A percentile compares a stretch with the other conserved stretches of the same genome.
phyloP scores from a whole-genome alignment of 257 asterid genomes.

The Solanum medicagineum region DNA sequence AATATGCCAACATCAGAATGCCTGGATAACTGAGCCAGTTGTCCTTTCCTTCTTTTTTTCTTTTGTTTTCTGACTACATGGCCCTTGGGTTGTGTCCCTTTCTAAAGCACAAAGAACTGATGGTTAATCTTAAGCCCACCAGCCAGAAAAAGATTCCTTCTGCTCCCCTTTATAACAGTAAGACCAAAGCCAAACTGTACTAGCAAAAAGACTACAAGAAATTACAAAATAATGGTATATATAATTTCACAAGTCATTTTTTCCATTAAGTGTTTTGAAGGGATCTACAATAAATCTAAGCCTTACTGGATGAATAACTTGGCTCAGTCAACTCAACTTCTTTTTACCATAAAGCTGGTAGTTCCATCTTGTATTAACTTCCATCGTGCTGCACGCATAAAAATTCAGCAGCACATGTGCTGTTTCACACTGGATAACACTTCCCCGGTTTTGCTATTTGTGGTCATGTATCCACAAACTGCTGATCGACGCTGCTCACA shows the following conservation, averaged over 20 bases:
- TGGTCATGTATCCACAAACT: conserved; percentile 8
- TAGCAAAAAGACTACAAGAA: background rate
- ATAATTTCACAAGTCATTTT: background rate
- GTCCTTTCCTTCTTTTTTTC: background rate
- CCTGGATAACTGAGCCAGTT: conserved; percentile 5
- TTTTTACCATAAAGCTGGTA: background rate
- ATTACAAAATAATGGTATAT: background rate
- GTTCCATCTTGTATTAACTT: background rate
- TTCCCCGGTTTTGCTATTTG: background rate
- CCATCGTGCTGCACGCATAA: background rate
- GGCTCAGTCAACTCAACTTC: background rate
- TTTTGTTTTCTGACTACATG: background rate
- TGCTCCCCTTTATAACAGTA: background rate
- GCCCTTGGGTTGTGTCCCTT: background rate
- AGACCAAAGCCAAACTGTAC: background rate
- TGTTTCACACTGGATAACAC: background rate
- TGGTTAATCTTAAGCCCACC: background rate
- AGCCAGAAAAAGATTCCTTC: background rate
- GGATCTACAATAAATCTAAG: background rate
- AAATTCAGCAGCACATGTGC: background rate
- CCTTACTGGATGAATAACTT: background rate
- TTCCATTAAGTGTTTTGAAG: background rate
- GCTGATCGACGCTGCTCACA: conserved; percentile 11
- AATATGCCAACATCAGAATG: conserved; percentile 8
- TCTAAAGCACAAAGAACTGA: background rate